Conservation (phyloP, 768 basidiomycete species). For the Lactarius deliciosus region DNA sequence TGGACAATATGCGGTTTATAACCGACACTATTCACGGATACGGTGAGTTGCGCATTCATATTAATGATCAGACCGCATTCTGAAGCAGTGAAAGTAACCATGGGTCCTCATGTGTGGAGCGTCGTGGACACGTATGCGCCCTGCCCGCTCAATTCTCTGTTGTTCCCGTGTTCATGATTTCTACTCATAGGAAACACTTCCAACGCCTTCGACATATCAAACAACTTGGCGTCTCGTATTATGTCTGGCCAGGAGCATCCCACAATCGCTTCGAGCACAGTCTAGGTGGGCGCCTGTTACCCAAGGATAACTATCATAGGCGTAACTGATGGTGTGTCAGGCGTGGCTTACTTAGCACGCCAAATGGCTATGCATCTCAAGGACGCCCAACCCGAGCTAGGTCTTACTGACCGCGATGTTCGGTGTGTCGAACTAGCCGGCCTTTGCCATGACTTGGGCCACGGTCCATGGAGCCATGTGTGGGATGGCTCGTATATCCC, state of each 20-base stretch:
- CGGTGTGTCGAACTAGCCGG: constrained; percentile 79
- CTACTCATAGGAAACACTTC: constrained; percentile 56
- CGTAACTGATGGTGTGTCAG: constrained; percentile 40
- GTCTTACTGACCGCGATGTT: constrained; percentile 69
- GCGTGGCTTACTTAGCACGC: constrained; percentile 72
- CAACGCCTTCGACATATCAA: constrained; percentile 76
- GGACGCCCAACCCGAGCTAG: constrained; percentile 56
- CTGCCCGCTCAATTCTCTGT: background rate
- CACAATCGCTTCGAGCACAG: constrained; percentile 86
- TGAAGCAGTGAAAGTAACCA: constrained; percentile 15
- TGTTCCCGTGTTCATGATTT: background rate
- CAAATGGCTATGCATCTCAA: constrained; percentile 59
- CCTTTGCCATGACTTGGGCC: constrained; percentile 81
- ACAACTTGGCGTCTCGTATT: constrained; percentile 75
- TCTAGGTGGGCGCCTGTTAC: constrained; percentile 49
- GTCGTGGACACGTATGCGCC: constrained; percentile 69
- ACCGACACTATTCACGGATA: constrained; percentile 19
- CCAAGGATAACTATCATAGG: background rate
- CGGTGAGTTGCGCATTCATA: constrained; percentile 10
- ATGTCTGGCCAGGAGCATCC: constrained; percentile 74
- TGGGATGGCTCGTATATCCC: constrained; percentile 80
- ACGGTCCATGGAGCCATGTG: constrained; percentile 85
- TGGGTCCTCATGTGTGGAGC: constrained; percentile 39
- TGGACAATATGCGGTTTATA: constrained; percentile 20
- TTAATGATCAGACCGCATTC: background rate